Evolutionary conservation across 169 alveolate species (phyloP).

Genomic region (Eimeria falciformis): DNA sequence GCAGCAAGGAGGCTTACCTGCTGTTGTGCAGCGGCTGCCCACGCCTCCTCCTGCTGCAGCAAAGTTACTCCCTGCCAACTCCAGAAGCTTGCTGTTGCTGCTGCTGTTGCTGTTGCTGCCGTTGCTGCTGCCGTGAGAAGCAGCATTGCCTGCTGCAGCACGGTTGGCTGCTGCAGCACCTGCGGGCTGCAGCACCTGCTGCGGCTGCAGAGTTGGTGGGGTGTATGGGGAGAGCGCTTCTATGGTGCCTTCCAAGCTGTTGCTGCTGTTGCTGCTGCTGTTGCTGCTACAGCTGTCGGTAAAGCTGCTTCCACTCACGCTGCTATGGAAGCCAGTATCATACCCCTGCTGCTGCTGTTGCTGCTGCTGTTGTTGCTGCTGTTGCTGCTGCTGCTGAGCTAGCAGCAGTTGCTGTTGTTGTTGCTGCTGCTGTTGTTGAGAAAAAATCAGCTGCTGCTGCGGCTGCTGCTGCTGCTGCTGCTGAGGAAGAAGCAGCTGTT

Average conservation of each 20-base stretch:
- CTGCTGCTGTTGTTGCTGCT: background rate
- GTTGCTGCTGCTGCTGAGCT: background rate
- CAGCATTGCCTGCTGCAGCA: conserved; percentile 11
- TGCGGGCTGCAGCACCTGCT: conserved; percentile 1
- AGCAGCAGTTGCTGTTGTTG: background rate
- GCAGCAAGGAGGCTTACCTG: conserved; percentile 22
- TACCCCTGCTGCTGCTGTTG: background rate
- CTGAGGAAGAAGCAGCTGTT: background rate
- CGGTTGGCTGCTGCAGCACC: conserved; percentile 17
- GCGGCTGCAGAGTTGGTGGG: background rate
- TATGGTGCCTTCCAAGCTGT: background rate
- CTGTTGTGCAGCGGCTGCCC: conserved; percentile 63
- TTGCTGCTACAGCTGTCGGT: conserved; percentile 31
- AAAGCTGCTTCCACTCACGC: background rate
- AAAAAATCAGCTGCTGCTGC: background rate
- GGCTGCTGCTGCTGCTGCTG: too few relatives aligned
- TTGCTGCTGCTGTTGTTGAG: background rate
- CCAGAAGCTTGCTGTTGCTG: conserved; percentile 33
- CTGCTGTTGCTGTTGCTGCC: conserved; percentile 45
- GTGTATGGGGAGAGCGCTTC: background rate
- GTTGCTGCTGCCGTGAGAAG: conserved; percentile 39
- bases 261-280: conserved; percentile 62
- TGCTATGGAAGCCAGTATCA: background rate
- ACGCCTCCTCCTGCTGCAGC: background rate
- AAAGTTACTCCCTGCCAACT: background rate